phyloP scores from a whole-genome alignment of 2,329 filamentous ascomycete genomes.

The Colletotrichum acutatum region DNA sequence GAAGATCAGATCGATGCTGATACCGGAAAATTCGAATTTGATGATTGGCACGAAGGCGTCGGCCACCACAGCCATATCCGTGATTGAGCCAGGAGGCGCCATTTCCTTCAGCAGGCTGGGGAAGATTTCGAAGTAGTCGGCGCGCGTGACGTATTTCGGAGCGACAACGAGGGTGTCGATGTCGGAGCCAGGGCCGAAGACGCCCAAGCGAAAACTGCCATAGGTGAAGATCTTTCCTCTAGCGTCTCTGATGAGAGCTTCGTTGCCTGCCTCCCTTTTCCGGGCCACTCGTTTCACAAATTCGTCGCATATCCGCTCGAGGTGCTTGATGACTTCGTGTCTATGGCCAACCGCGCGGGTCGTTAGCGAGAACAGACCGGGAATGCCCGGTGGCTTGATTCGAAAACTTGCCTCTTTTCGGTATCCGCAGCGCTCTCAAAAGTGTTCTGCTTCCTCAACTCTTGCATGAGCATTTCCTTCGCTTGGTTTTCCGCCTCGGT shows the following conservation, averaged over 20 bases:
- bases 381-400: background rate
- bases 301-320: constrained; percentile 84
- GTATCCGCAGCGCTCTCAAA: constrained; percentile 89
- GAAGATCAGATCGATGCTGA: constrained; percentile 96
- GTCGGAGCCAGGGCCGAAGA: constrained; percentile 95
- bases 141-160: constrained; percentile 86
- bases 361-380: constrained; percentile 2
- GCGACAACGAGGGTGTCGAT: constrained; percentile 96
- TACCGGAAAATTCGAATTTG: constrained; percentile 90
- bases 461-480: constrained; percentile 82
- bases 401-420: constrained; percentile 73
- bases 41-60: constrained; percentile 97
- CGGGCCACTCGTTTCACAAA: constrained; percentile 87
- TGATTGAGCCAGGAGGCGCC: constrained; percentile 81
- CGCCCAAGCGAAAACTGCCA: constrained; percentile 93
- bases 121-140: constrained; percentile 93
- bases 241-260: constrained; percentile 82
- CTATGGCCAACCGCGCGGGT: constrained; percentile 51
- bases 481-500: constrained; percentile 80
- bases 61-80: constrained; percentile 84
- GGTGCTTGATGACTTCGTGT: constrained; percentile 76
- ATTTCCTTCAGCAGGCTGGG: constrained; percentile 82
- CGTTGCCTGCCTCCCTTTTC: constrained; percentile 76
- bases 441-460: constrained; percentile 89
- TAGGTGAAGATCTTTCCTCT: constrained; percentile 96